phyloP scores from a whole-genome alignment of 192 early-diverging fungal species.

The Coemansia brasiliensis region DNA sequence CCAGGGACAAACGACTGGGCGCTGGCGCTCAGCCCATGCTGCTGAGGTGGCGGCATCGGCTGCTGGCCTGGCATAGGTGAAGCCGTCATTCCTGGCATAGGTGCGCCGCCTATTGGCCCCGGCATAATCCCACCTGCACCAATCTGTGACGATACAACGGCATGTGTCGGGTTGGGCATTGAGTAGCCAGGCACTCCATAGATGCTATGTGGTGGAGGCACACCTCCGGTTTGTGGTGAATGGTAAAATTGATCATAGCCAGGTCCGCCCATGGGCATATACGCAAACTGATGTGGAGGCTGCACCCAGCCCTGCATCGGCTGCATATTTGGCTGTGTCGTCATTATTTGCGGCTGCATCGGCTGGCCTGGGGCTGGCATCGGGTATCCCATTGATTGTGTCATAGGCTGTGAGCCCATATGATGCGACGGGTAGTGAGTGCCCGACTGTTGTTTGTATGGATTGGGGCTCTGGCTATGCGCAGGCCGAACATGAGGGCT shows the following conservation, averaged over 20 bases:
- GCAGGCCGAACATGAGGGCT: slow-evolving; percentile 43
- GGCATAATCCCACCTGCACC: slow-evolving; percentile 36
- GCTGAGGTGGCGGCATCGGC: slow-evolving; percentile 6
- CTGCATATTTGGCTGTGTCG: slow-evolving; percentile 46
- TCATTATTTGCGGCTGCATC: slow-evolving; percentile 51
- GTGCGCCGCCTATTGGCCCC: slow-evolving; percentile 28
- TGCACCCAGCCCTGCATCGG: slow-evolving; percentile 54
- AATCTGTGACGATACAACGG: slow-evolving; percentile 27
- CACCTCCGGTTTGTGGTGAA: slow-evolving; percentile 28
- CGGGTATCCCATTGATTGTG: slow-evolving; percentile 48
- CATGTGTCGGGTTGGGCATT: slow-evolving; percentile 39
- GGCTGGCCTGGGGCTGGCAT: slow-evolving; percentile 42
- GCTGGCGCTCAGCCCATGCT: slow-evolving; percentile 35
- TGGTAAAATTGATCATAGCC: slow-evolving; percentile 52
- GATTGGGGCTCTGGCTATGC: slow-evolving; percentile 37
- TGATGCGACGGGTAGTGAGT: slow-evolving; percentile 39
- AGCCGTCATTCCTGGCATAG: slow-evolving; percentile 47
- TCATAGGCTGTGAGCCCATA: slow-evolving; percentile 41
- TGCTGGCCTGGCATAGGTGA: slow-evolving; percentile 42
- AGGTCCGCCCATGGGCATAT: slow-evolving; percentile 41
- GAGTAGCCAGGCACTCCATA: slow-evolving; percentile 42
- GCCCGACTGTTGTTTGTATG: slow-evolving; percentile 47
- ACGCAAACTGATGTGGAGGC: slow-evolving; percentile 46
- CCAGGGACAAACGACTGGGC: slow-evolving; percentile 45
- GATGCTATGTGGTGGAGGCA: slow-evolving; percentile 39